Evolutionary conservation across 805 yeast genomes (phyloP), one percentile per base, ranked within the genome.

Genomic region (Pichia heedii): DNA sequence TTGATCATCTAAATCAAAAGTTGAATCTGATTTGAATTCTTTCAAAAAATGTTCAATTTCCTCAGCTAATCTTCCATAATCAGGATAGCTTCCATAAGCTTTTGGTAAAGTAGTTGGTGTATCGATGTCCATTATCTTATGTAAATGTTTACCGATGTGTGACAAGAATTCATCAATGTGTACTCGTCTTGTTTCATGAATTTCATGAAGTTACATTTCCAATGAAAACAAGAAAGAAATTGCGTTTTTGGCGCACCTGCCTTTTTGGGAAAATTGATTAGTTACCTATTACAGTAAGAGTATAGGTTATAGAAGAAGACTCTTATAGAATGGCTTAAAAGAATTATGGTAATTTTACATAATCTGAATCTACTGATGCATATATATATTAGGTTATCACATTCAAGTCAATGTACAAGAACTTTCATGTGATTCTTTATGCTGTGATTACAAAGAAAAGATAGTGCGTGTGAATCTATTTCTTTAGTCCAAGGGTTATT

Each of bases 11-110:
- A 50, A 41, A 5, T 42, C 43, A 21, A 41, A 47, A 26, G 51
- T 55, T 16, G 35, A 21, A n/a, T 47, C 41, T n/a, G 71, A 58
- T 62, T 78, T 84, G 70, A 68, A 88, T 54, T 84, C 82, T 24
- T 70, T 64, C 44, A 88, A 61, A 62, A 88, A 88, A 48, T 80
- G 83, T 48, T 70, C 68, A 39, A 84, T 73, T 22, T 74, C 66
- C 19, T 70, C 70, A 42, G 72, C 68, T 52, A 86, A 70, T 38
- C 76, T 81, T 39, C 71, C 71, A 61, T 88, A 89, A 65, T 88
- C 85, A 60, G 52, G 52, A 30, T 47, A 49, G 21, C 45, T 30
- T 10, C 48, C 43, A 34, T 35, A 44, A 2, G 44, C 27, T 16
- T 44, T 44, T 4, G 47, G 47, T 20, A 44, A 26, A 5, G 41